Base-by-base conservation (phyloP, 2,329 filamentous ascomycete species). In the Fusarium tjaetaba region DNA sequence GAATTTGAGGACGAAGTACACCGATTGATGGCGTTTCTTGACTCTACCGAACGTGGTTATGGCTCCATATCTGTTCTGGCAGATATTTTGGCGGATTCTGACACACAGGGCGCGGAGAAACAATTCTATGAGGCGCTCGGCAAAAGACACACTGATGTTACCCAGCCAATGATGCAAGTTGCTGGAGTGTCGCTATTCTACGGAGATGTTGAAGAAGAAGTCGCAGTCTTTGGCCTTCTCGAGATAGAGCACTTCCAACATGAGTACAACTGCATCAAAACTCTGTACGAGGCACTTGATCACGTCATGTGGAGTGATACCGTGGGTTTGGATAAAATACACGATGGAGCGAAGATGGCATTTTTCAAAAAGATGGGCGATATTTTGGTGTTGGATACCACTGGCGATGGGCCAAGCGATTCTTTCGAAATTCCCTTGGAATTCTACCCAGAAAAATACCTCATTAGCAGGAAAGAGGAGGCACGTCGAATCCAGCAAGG, bases 11-110 rank as follows among this genome's bases (percentile, higher is more conserved):
- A 89, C 30, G 90, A 92, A 77, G 72, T 91, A 4, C 90, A 91
- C 72, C 88, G 90, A 20, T 79, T 92, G 10, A 86, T 92, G 82
- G 90, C 89, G 15, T 91, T 92, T 69, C 83, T 92, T 7, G 90
- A 92, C 64, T 82, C 80, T 15, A 90, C 89, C 0, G 87, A 91
- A 32, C 85, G 90, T 48, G 87, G 86, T 48, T 91, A 91, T 71
- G 90, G 88, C 20, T 88, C 87, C 1, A 85, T 85, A 28, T 87
- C 89, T 62, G 81, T 82, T 10, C 79, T 91, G 11, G 78, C 82
- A 9, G 80, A 84, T 18, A 71, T 64, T 11, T 42, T 82, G 38
- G 79, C 81, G 18, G 79, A 84, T 28, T 79, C 75, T 30, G 70
- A 79, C n/a, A 77, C 67, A 39, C 70, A 73, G 24, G 82, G 83